A percentile compares a stretch with the other conserved stretches of the same genome.
phyloP scores from a whole-genome alignment of 768 basidiomycete genomes.

The Hericium erinaceus region DNA sequence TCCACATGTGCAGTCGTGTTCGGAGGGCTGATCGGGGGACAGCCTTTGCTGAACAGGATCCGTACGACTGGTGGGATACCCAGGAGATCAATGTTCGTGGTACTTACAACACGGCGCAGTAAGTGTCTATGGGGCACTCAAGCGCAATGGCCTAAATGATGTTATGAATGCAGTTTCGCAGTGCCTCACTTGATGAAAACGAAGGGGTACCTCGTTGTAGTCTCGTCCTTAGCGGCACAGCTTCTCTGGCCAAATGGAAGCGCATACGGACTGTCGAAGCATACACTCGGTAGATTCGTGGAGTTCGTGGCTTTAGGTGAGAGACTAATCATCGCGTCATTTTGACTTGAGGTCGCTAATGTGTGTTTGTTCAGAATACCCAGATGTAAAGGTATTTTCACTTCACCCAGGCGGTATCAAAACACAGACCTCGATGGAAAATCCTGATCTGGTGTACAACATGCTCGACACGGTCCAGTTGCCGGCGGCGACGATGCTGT shows the following conservation, averaged over 20 bases:
- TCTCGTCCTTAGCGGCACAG: slow-evolving; percentile 1
- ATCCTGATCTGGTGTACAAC: neutral
- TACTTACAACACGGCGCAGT: slow-evolving; percentile 17
- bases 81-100: slow-evolving; percentile 19
- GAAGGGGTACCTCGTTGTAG: slow-evolving; percentile 1
- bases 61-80: slow-evolving; percentile 18
- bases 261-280: slow-evolving; percentile 5
- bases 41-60: slow-evolving; percentile 15
- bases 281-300: slow-evolving; percentile 2
- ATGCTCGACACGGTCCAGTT: slow-evolving; percentile 12
- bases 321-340: neutral
- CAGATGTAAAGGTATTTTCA: slow-evolving; percentile 4
- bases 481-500: slow-evolving; percentile 15
- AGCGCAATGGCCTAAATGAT: neutral
- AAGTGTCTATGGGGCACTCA: neutral
- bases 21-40: neutral
- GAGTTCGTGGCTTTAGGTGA: slow-evolving; percentile 4
- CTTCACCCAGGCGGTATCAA: slow-evolving; percentile 2
- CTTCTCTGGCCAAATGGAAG: neutral
- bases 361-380: too few species aligned
- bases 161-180: neutral
- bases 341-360: neutral
- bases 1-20: neutral
- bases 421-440: neutral
- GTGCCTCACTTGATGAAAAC: neutral